These are phyloP conservation scores for Geotrichum bryndzae DNA, from an alignment of 1,139 yeast species.

Conservation along the genomic window DNA sequence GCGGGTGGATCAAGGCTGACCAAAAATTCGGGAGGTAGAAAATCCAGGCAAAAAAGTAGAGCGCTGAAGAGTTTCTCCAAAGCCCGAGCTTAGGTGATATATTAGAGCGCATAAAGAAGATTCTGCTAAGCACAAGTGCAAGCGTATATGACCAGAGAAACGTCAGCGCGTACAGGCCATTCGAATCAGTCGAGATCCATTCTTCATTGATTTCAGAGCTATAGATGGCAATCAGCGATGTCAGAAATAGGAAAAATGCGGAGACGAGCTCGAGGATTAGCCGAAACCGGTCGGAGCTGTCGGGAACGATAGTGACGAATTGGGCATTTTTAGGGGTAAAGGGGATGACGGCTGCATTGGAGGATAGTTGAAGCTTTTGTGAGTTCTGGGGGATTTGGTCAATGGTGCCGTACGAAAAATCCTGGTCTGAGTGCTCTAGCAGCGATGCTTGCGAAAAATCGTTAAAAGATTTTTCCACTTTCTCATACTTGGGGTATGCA, in stretches of 20 bases:
- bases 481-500: constrained; percentile 4
- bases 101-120: constrained; percentile 41
- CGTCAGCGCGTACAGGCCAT: constrained; percentile 39
- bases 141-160: constrained; percentile 57
- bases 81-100: constrained; percentile 36
- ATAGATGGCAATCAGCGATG: constrained; percentile 35
- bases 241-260: constrained; percentile 23
- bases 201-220: constrained; percentile 39
- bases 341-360: not conserved
- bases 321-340: constrained; percentile 9
- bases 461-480: not conserved
- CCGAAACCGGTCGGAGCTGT: constrained; percentile 27
- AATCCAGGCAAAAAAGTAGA: constrained; percentile 50
- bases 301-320: constrained; percentile 27
- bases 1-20: constrained; percentile 54
- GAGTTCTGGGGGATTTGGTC: not conserved
- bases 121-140: constrained; percentile 46
- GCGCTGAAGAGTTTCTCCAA: constrained; percentile 62
- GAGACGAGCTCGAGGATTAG: constrained; percentile 26
- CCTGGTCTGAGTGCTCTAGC: not conserved
- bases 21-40: constrained; percentile 56
- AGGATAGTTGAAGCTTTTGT: not conserved
- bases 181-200: constrained; percentile 33
- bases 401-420: constrained; percentile 1
- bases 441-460: not conserved